Evolutionary conservation across 208 protist genomes (phyloP).

Genomic region (Wallacemonas sp.): DNA sequence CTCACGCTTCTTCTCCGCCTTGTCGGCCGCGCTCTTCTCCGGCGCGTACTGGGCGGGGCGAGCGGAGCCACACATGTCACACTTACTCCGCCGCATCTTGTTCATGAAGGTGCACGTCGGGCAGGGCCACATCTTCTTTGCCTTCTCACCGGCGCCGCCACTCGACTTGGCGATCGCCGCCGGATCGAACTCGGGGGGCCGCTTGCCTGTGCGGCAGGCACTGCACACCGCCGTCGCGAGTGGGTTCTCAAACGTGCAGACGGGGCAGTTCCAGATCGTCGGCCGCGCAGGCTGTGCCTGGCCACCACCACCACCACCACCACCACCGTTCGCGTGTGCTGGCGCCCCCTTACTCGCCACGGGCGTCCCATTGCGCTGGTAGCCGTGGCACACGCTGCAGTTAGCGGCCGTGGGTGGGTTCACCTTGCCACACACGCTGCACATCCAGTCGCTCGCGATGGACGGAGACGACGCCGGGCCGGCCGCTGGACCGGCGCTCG

Average conservation of each 20-base stretch:
- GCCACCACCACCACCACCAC: too few relatives aligned
- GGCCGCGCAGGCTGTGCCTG: too few relatives aligned
- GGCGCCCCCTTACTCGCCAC: conserved; percentile 10
- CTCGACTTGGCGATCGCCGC: neutral
- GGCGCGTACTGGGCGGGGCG: conserved; percentile 51
- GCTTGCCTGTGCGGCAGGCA: conserved; percentile 77
- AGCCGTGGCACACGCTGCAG: conserved; percentile 64
- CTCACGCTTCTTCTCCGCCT: conserved; percentile 29
- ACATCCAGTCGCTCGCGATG: conserved; percentile 37
- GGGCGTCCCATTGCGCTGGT: conserved; percentile 66
- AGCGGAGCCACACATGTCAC: conserved; percentile 69
- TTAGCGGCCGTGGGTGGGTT: conserved; percentile 36
- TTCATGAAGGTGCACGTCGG: conserved; percentile 74
- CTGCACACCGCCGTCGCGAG: conserved; percentile 46
- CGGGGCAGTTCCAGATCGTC: conserved; percentile 65
- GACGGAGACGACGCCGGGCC: neutral
- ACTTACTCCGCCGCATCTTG: conserved; percentile 39
- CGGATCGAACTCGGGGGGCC: conserved; percentile 48
- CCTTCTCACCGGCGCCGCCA: neutral
- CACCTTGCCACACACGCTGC: conserved; percentile 63
- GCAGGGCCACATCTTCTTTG: conserved; percentile 59
- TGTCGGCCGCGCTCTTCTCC: conserved; percentile 20
- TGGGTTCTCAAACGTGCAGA: conserved; percentile 80
- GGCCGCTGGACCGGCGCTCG: conserved; percentile 10
- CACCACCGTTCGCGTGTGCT: too few relatives aligned